Base-by-base conservation (phyloP, 495 filamentous ascomycete species). In the Lophium mytilinum region DNA sequence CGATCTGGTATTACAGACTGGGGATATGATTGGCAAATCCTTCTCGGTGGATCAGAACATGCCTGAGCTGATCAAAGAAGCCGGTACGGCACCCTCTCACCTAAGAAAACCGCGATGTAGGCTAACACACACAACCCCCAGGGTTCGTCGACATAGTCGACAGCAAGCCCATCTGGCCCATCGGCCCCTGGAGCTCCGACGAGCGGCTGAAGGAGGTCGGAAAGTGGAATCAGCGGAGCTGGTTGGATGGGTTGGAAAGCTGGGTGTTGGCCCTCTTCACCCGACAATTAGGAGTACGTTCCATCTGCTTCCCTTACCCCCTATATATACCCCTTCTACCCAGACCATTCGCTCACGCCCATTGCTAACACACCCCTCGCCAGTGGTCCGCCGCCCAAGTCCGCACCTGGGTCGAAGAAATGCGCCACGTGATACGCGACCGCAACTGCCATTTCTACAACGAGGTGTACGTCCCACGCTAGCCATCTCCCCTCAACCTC, bases 401-500 rank as follows among this genome's bases (percentile, higher is more conserved):
- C 34, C 60, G 58, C 42, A 24, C 0, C 12, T 64, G 60, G 34
- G 57, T 67, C 34, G 42, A 48, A 3, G 37, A 57, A 9, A 41
- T 64, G 24, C 52, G 55, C 17, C 37, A 11, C 14, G 52, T 56
- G 15, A 47, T 69, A 15, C 53, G 51, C 15, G 53, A 62, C 52
- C 53, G 64, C 11, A 59, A 52, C 18, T 57, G 62, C 37, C 66
- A 67, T 46, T 58, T 50, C 55, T 69, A 62, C 21, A 57, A 66
- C 17, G 49, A 59, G 24, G 57, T 67, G 37, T 61, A 45, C 19
- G 58, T 61, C 19, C 24, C 17, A 12, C 30, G 19, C 21, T 34
- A 3, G 9, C 21, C 9, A 30, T 36, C 30, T 52, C 24, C 15
- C 10, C 42, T n/a, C n/a, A n/a, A n/a, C n/a, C n/a, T n/a, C n/a